Percentiles rank a stretch among this genome's conserved stretches.
Evolutionary conservation across 257 asterid species (phyloP).

Genomic region (Solanum etuberosum): DNA sequence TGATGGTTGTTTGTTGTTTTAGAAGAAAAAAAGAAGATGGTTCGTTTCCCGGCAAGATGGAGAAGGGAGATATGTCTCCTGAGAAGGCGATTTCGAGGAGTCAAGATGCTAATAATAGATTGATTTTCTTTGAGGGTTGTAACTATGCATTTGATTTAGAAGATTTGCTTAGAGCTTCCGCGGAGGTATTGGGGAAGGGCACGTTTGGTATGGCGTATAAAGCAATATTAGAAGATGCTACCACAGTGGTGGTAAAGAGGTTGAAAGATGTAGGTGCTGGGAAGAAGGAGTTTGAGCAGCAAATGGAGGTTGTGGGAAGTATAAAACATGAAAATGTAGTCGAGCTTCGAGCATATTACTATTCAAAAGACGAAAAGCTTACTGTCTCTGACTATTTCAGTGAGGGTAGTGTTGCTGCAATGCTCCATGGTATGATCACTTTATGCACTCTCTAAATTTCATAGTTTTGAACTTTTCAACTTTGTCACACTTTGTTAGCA

Average conservation of each 20-base stretch:
- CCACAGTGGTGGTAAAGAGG: slow-evolving; percentile 83
- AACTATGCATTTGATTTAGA: slow-evolving; percentile 79
- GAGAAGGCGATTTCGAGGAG: slow-evolving; percentile 64
- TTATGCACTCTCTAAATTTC: background rate
- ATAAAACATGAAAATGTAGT: slow-evolving; percentile 82
- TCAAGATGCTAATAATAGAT: slow-evolving; percentile 58
- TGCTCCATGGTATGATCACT: slow-evolving; percentile 64
- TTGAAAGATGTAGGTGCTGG: slow-evolving; percentile 82
- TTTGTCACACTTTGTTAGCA: background rate
- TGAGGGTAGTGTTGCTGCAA: slow-evolving; percentile 71
- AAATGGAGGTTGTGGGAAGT: slow-evolving; percentile 64
- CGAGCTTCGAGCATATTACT: slow-evolving; percentile 81
- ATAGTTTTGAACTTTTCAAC: background rate
- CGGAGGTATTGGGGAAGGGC: slow-evolving; percentile 92
- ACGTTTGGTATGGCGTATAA: slow-evolving; percentile 76
- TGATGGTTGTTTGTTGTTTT: slow-evolving; percentile 50
- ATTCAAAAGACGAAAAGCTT: slow-evolving; percentile 96
- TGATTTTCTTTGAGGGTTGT: slow-evolving; percentile 89
- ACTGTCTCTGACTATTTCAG: slow-evolving; percentile 73
- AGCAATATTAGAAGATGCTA: slow-evolving; percentile 80
- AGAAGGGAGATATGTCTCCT: slow-evolving; percentile 66
- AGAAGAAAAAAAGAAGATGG: slow-evolving; percentile 29
- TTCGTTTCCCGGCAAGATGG: slow-evolving; percentile 59
- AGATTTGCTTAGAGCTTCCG: slow-evolving; percentile 93
- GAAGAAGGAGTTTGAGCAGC: slow-evolving; percentile 85